A percentile compares a stretch with the other conserved stretches of the same genome.
Conservation (phyloP, 2,329 filamentous ascomycete species). For the Fusarium udum region DNA sequence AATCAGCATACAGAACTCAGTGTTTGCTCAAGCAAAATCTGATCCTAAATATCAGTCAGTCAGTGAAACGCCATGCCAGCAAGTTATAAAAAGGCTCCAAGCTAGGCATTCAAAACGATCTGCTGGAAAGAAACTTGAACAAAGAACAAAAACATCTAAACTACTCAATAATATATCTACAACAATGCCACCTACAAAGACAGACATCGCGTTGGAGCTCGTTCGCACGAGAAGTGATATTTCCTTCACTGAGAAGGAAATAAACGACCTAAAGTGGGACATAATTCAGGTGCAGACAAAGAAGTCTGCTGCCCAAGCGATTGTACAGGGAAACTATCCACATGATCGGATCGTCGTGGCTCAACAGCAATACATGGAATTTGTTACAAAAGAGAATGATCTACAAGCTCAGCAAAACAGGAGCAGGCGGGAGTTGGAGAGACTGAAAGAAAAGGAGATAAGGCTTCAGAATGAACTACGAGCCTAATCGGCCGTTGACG, state of each 20-base stretch:
- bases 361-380: background rate
- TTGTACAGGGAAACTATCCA: background rate
- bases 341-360: background rate
- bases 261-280: background rate
- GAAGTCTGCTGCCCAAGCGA: background rate
- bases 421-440: background rate
- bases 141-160: rapidly evolving
- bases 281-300: background rate
- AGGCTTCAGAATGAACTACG: background rate
- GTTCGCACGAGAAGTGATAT: background rate
- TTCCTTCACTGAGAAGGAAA: background rate
- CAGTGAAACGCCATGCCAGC: background rate
- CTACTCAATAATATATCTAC: rapidly evolving
- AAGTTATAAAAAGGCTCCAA: background rate
- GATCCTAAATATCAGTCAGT: background rate
- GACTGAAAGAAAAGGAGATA: background rate
- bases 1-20: too few relatives aligned
- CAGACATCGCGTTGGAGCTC: background rate
- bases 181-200: background rate
- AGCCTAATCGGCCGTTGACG: background rate
- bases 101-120: rapidly evolving
- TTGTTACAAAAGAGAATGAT: background rate
- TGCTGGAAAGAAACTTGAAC: rapidly evolving
- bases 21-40: background rate
- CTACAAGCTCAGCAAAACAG: background rate